Base-by-base conservation (phyloP, 805 yeast species). In the Metschnikowia cubensis region DNA sequence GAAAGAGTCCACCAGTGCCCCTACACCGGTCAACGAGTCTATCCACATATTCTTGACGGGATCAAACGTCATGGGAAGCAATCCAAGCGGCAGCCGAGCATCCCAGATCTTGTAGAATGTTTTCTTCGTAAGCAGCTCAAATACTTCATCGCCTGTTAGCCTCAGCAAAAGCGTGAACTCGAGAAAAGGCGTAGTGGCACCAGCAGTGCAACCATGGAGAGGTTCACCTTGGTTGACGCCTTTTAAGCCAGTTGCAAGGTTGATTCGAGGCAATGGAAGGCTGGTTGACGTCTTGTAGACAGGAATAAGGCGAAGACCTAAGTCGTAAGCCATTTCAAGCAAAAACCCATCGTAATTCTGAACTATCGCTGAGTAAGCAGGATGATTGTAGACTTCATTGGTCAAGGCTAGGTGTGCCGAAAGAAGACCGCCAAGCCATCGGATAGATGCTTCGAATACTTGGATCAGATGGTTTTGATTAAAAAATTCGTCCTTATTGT, bases 1-100 rank as follows among this genome's bases (percentile, higher is more conserved):
- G 60, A 88, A 88, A 0, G 96, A 89, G 66, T 91, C 98, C 14
- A 89, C 80, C 2, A 96, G 86, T 0, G 97, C 97, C 2, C 98
- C 97, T 8, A 87, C 76, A 0, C 97, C 96, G 0, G 94, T 81
- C 37, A 82, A 67, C 0, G 76, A 63, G 49, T 85, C 85, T 37
- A 73, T 67, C 81, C 88, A 83, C 35, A 64, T 60, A 34, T 82
- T 81, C 0, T 73, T 66, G 1, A 72, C 59, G 0, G 91, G 85
- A 52, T 85, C 83, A 4, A 90, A 71, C 0, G 91, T 76, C 88
- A 87, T 85, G 2, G 96, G 96, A 13, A 92, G 59, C 29, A 92
- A 69, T 55, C 87, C 82, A 13, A 87, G 62, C 1, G 66, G 58
- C 48, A 87, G 78, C 52, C 91, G 71, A 2, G 82, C 70, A 4